A percentile compares a stretch with the other conserved stretches of the same genome.
Conservation (phyloP, 169 alveolate genomes). For the Cryptosporidium muris region DNA sequence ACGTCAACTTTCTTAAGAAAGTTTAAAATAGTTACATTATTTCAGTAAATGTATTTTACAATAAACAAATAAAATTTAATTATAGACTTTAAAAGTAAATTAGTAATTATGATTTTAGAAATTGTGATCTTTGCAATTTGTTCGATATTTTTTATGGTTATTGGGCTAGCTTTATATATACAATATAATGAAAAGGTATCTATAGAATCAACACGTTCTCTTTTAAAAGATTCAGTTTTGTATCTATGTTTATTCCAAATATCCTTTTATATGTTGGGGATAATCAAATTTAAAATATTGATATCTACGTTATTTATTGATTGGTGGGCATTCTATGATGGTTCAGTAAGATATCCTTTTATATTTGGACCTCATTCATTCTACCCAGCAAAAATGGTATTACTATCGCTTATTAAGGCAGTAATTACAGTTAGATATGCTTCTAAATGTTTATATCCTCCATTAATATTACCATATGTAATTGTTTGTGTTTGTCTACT, state of each 20-base stretch:
- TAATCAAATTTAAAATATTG: conserved; percentile 16
- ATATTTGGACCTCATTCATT: conserved; percentile 48
- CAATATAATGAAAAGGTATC: conserved; percentile 48
- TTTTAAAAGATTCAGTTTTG: conserved; percentile 22
- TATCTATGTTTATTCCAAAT: conserved; percentile 27
- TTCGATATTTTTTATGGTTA: conserved; percentile 5
- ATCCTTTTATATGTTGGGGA: conserved; percentile 23
- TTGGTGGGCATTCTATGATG: conserved; percentile 67
- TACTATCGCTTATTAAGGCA: conserved; percentile 38
- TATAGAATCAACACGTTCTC: conserved; percentile 36
- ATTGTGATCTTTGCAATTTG: conserved; percentile 21
- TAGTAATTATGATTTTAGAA: conserved; percentile 15
- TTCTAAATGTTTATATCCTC: conserved; percentile 3
- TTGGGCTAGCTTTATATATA: conserved; percentile 20
- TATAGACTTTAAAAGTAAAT: background rate
- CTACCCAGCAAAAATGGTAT: conserved; percentile 42
- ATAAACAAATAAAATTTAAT: background rate
- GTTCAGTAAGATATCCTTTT: conserved; percentile 35
- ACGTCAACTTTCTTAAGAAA: background rate
- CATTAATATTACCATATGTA: conserved; percentile 53
- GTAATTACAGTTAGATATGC: conserved; percentile 23
- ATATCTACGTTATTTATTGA: conserved; percentile 10
- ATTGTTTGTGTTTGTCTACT: conserved; percentile 26
- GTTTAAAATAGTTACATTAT: background rate
- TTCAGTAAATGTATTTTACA: background rate